phyloP scores from a whole-genome alignment of 352 stramenopile genomes.

The Pythium vanterpoolii region DNA sequence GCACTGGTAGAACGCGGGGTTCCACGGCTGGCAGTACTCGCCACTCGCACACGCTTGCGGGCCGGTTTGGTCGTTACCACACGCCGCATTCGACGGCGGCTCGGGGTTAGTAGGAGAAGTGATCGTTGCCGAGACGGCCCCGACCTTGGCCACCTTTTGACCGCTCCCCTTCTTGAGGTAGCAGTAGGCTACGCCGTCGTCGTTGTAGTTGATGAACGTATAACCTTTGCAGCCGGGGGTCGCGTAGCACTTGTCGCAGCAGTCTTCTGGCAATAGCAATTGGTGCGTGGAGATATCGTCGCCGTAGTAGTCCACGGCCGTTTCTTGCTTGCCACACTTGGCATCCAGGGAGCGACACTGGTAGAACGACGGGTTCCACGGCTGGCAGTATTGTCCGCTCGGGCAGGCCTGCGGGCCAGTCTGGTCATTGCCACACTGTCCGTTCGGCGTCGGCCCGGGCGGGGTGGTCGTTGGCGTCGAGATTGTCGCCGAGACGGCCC shows the following conservation, averaged over 20 bases:
- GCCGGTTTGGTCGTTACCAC: not conserved
- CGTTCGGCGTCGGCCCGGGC: not conserved
- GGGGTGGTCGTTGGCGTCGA: not conserved
- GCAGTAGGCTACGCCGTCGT: not conserved
- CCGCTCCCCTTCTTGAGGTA: not conserved
- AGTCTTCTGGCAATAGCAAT: not conserved
- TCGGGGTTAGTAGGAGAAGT: not conserved
- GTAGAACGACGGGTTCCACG: conserved; percentile 12
- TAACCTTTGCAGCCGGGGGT: not conserved
- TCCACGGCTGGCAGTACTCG: conserved; percentile 47
- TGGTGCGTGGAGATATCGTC: conserved; percentile 26
- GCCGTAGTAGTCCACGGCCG: conserved; percentile 41
- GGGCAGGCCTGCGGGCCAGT: not conserved
- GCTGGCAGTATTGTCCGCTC: conserved; percentile 5
- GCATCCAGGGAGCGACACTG: conserved; percentile 26
- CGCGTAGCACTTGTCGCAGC: not conserved
- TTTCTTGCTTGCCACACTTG: conserved; percentile 33
- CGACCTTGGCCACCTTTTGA: not conserved
- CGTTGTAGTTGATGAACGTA: not conserved
- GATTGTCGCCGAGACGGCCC: conserved; percentile 17
- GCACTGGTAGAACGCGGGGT: conserved; percentile 42
- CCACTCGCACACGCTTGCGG: not conserved
- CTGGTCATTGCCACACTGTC: not conserved
- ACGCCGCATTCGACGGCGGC: not conserved
- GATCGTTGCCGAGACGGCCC: not conserved